Evolutionary conservation across 1,139 yeast genomes (phyloP).

Genomic region (Yamadazyma atmosphaerica): DNA sequence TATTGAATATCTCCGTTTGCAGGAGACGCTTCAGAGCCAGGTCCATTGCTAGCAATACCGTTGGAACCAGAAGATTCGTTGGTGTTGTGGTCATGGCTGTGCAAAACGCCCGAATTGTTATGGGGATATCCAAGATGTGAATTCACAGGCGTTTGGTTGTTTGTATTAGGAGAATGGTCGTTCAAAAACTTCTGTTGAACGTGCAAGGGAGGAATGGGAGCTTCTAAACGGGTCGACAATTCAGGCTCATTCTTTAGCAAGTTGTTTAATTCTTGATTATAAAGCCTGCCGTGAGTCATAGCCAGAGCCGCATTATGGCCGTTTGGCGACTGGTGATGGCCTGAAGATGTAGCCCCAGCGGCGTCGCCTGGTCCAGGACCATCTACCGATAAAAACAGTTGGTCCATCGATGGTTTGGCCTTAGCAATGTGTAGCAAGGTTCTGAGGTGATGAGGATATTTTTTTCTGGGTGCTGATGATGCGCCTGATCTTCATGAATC

Average conservation of each 20-base stretch:
- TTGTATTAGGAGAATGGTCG: constrained; percentile 15
- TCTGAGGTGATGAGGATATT: too few relatives aligned
- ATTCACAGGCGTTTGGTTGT: background rate
- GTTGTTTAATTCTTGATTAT: constrained; percentile 2
- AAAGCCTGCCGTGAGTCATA: constrained; percentile 1
- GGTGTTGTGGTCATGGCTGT: background rate
- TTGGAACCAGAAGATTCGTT: background rate
- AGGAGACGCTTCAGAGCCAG: background rate
- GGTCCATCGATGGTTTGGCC: constrained; percentile 30
- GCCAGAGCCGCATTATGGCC: background rate
- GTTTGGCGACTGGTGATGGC: too few relatives aligned
- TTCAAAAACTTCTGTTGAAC: constrained; percentile 36
- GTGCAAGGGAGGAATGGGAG: constrained; percentile 49
- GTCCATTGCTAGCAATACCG: background rate
- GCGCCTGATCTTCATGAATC: too few relatives aligned
- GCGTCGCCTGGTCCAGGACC: constrained; percentile 15
- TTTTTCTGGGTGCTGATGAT: too few relatives aligned
- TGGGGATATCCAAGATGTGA: too few relatives aligned
- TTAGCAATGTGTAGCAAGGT: too few relatives aligned
- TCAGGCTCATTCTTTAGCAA: constrained; percentile 9
- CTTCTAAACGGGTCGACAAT: constrained; percentile 16
- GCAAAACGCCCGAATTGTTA: too few relatives aligned
- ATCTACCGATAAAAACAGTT: constrained; percentile 34
- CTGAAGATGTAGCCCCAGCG: background rate
- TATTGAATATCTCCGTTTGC: constrained; percentile 9